Evolutionary conservation across 257 asterid species (phyloP).

Genomic region (Petrea volubilis): DNA sequence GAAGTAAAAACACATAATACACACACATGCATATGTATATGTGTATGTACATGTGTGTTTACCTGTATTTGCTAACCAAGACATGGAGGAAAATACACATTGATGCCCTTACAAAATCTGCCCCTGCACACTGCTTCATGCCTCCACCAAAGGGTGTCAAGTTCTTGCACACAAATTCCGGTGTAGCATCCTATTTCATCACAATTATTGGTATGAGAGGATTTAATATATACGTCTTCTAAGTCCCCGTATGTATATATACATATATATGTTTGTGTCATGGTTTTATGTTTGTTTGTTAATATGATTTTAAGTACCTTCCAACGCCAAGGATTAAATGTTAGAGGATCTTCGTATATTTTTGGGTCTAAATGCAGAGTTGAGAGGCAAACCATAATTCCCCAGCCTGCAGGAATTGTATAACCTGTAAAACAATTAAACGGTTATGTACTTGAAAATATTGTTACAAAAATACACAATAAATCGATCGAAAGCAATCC

Average conservation of each 20-base stretch:
- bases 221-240: neutral
- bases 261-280: neutral
- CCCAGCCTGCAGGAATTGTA: constrained; percentile 45
- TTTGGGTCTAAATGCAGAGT: constrained; percentile 33
- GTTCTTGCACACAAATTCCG: constrained; percentile 21
- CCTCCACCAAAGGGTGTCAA: constrained; percentile 44
- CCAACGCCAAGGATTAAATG: constrained; percentile 41
- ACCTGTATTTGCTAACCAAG: constrained; percentile 36
- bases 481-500: neutral
- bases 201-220: neutral
- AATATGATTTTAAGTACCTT: constrained; percentile 19
- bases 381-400: constrained; percentile 24
- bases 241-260: too few relatives aligned
- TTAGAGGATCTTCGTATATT: constrained; percentile 29
- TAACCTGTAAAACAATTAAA: constrained; percentile 22
- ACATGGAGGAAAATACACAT: constrained; percentile 30
- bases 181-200: constrained; percentile 20
- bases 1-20: too few relatives aligned
- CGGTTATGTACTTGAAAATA: neutral
- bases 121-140: constrained; percentile 37
- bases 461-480: neutral
- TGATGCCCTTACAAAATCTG: constrained; percentile 27
- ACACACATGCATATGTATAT: too few relatives aligned
- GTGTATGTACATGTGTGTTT: neutral
- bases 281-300: neutral